Evolutionary conservation across 257 asterid genomes (phyloP), one percentile per base, ranked within the genome.

Genomic region (Mentha longifolia): DNA sequence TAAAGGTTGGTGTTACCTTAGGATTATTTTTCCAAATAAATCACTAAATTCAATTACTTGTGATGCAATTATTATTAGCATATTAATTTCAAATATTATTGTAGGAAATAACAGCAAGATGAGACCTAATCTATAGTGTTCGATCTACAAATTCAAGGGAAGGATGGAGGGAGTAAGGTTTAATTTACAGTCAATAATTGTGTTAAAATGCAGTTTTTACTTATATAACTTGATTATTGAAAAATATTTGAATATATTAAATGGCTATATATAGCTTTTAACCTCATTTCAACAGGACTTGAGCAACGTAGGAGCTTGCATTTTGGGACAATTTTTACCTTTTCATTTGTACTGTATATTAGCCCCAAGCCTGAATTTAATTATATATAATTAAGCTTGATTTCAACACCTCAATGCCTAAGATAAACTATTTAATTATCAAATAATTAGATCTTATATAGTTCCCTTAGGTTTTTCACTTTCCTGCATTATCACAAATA

Each of bases 351-450:
- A 74, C 73, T 45, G 35, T 16, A 49, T 8, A 41, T 66, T 74
- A 65, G 68, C 57, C 22, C 37, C 31, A 46, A n/a, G 68, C 68
- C 67, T 59, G 62, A 46, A 46, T 19, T 43, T 66, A 65, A 43
- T 64, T 11, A 62, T 31, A 50, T 0, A 14, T 42, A 42, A 46
- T 17, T 59, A 9, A 64, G 15, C 65, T 20, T 31, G 62, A 45
- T 57, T 73, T 74, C 73, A 67, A 58, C 68, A 25, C 78, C 67
- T 73, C 77, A 12, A 14, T 13, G 14, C 61, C 73, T 67, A 74
- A 58, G 74, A 58, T 45, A 74, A 57, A 65, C 45, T 46, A 65
- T 65, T 65, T 30, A 55, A 45, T 66, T 31, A 52, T 65, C 73
- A 64, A 54, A 19, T 51, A 22, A 50, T 51, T 46, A 51, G 58